Conservation (phyloP, 73 alveolate species). For the Tetrahymena borealis region DNA sequence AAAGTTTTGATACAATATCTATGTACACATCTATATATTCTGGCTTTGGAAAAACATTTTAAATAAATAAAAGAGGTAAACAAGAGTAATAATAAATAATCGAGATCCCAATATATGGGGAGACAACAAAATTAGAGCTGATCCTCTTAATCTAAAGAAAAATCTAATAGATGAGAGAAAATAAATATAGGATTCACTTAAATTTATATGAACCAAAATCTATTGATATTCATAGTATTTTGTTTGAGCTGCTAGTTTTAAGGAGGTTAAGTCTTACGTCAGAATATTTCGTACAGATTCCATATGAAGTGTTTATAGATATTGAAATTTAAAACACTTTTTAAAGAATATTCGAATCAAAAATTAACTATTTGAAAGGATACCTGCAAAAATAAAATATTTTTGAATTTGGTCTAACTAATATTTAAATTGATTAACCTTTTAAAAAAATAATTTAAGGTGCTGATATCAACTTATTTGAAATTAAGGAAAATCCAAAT, state of each 20-base stretch:
- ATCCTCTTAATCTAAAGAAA: neutral
- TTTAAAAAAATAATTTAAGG: neutral
- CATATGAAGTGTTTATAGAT: neutral
- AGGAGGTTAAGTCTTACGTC: neutral
- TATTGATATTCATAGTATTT: neutral
- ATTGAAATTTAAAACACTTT: neutral
- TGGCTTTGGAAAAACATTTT: neutral
- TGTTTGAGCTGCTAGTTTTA: neutral
- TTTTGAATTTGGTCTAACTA: neutral
- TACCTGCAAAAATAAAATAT: neutral
- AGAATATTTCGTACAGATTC: neutral
- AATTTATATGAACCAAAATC: neutral
- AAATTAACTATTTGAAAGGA: neutral
- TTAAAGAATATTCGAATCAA: neutral
- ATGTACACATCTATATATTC: neutral
- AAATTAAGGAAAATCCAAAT: neutral
- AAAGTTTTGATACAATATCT: neutral
- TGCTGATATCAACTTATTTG: neutral
- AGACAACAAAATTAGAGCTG: neutral
- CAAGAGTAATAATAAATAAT: neutral
- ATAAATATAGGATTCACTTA: neutral
- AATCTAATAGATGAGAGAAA: neutral
- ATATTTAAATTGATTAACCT: neutral
- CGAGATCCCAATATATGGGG: neutral
- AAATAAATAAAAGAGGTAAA: neutral